Base-by-base conservation (phyloP, 345 rosid genomes). In the Citrus inodora region DNA sequence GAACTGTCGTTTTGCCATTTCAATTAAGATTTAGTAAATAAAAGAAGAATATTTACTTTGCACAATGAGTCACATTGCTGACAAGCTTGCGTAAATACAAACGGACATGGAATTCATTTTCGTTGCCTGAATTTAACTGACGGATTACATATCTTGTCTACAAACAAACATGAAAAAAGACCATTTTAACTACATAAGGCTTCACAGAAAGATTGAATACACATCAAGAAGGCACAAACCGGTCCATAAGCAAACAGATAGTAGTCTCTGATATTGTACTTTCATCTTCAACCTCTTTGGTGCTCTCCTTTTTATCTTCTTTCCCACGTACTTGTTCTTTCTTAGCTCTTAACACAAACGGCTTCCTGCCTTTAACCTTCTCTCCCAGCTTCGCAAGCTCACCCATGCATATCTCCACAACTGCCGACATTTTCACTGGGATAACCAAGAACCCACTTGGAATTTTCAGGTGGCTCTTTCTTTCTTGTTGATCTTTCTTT, bases 161-260 rank as follows among this genome's bases (percentile, higher is more conserved):
- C 69, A 7, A 2, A 7, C 5, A 33, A 65, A 17, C 32, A 13
- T 65, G 30, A 19, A 30, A 28, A 14, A 14, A 1, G 32, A 28
- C 67, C 19, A 32, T 35, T 17, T 32, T 30, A 30, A 17, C 40
- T 66, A 3, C 27, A 66, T 3, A 66, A 66, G 10, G 38, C 70
- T 35, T 66, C 25, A 33, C 25, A 33, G 38, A 3, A 11, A 62
- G 28, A 13, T 53, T 53, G 58, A 53, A 17, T 4, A 53, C 19
- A 17, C 58, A 59, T 87, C 86, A 88, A 77, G 87, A 89, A 76
- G 92, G 93, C 27, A 87, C 98, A 84, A 94, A 94, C 17, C 94
- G 91, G 78, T 94, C 98, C 89, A 94, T 91, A 48, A 94, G 86
- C 87, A 92, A 73, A 82, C 86, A 87, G 28, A 92, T 86, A 21